Base-by-base conservation (phyloP, 1,284 basidiomycete species). In the Flammula alnicola region DNA sequence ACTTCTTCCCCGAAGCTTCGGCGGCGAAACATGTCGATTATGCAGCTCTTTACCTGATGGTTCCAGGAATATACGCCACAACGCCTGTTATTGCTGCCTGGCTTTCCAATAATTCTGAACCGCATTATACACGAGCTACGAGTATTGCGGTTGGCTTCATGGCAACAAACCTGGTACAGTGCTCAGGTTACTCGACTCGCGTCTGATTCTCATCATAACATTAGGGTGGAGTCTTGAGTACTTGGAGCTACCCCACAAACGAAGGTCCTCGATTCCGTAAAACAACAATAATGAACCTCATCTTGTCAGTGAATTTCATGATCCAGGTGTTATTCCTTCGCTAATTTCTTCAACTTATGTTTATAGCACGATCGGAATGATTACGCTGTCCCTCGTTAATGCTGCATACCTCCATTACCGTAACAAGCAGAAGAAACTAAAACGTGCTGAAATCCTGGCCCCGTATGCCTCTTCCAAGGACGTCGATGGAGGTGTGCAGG, bases 41-140 rank as follows among this genome's bases (percentile, higher is more conserved):
- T 54, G 77, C 67, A 7, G 74, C 73, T 11, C 66, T 82, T 1
- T 82, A 78, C 64, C 63, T 82, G 42, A 74, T 73, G 12, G 70
- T 80, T 29, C 60, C 72, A 0, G 79, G 80, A 5, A 63, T 69
- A n/a, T 79, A 78, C 56, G 62, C 68, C 9, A 47, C 66, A 2
- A 71, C 75, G 0, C 76, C 80, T 1, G 64, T 75, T 11, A 52
- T 77, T n/a, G 63, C 69, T 5, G 75, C 80, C 0, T 83, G 81
- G 80, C 61, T 67, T 36, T 70, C 83, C 7, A 84, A 84, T 63
- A 86, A 86, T 63, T 73, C 79, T 19, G 70, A 76, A 0, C 80
- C 81, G 0, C 75, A 82, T 57, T 70, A 75, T 46, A 71, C 78
- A 37, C 72, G 81, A 31, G 80, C 80, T 7, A 64, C 65, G 30